Percentiles rank a stretch among this genome's conserved stretches.
Evolutionary conservation across 2,329 filamentous ascomycete genomes (phyloP).

Genomic region (Pseudophaeomoniella oleicola): DNA sequence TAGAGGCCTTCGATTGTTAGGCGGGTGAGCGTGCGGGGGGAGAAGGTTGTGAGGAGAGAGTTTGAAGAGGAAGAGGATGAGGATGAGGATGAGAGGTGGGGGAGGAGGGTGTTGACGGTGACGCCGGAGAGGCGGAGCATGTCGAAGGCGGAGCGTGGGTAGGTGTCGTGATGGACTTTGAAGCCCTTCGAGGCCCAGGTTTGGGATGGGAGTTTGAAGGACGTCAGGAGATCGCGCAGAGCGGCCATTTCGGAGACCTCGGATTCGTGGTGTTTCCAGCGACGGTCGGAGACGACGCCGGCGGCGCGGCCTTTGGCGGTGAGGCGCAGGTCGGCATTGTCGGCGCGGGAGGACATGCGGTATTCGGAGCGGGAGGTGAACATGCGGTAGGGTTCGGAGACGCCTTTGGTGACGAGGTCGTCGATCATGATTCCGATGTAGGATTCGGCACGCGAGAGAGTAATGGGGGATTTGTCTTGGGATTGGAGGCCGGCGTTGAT

Average conservation of each 20-base stretch:
- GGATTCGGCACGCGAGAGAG: constrained; percentile 67
- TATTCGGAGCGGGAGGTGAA: constrained; percentile 95
- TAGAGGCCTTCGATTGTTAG: constrained; percentile 75
- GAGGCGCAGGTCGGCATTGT: constrained; percentile 83
- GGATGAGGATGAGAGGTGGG: constrained; percentile 29
- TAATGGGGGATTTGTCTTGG: constrained; percentile 48
- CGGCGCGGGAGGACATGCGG: constrained; percentile 77
- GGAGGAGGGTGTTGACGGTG: constrained; percentile 41
- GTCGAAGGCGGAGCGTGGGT: constrained; percentile 59
- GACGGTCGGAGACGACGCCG: constrained; percentile 62
- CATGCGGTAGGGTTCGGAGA: constrained; percentile 95
- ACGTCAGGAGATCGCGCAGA: constrained; percentile 46
- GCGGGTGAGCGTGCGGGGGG: constrained; percentile 46
- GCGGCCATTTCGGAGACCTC: constrained; percentile 53
- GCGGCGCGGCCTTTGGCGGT: constrained; percentile 62
- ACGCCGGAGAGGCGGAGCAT: constrained; percentile 56
- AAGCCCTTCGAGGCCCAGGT: constrained; percentile 61
- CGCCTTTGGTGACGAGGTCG: constrained; percentile 90
- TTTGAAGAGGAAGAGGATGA: constrained; percentile 24
- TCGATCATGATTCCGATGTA: constrained; percentile 99
- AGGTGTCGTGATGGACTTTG: constrained; percentile 49
- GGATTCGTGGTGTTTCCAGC: constrained; percentile 58
- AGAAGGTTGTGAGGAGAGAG: no score
- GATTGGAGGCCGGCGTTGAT: constrained; percentile 84
- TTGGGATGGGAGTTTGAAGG: constrained; percentile 42